Evolutionary conservation across 106 monocot species (phyloP), one percentile per base, ranked within the genome.

Genomic region (Narthecium ossifragum): DNA sequence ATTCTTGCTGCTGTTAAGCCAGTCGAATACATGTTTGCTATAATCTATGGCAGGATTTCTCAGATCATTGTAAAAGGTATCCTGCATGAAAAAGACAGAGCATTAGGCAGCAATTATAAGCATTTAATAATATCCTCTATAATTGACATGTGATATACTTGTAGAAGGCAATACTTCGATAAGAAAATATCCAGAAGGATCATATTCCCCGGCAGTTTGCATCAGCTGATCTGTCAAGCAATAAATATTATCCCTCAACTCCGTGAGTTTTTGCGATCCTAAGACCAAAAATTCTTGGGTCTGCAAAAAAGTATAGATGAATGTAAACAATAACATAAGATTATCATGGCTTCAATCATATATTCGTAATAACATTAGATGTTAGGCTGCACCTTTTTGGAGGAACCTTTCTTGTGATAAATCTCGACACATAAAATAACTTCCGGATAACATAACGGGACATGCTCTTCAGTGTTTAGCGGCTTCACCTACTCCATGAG

Each of bases 131-230:
- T 26, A 51, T 51, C 5, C 18, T 5, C 50, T 20, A 21, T 22
- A 11, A n/a, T 51, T 20, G 1, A 49, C 18, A 51, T 26, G 0
- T 26, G 6, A 21, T 23, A 31, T 22, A 53, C 20, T 34, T 13
- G 63, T 47, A 9, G 40, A 38, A 52, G 11, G 34, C 1, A n/a
- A 67, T 78, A 87, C 90, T 61, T 96, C 86, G 57, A 96, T 81
- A 37, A 90, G 90, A 65, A 96, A 96, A 76, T 96, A 96, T 61
- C 86, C 80, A 38, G 96, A 90, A 50, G 78, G 78, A 73, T 84
- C 83, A 69, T 73, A 40, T 45, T 80, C 47, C 26, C 56, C 78
- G 51, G 90, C 83, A 23, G 61, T 37, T 48, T 84, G 68, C 96
- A 86, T 90, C 32, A 96, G 55, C 14, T 76, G 75, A 74, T 96